A percentile compares a stretch with the other conserved stretches of the same genome.
Evolutionary conservation across 305 asterid species (phyloP).

Genomic region (Coffea humblotiana): DNA sequence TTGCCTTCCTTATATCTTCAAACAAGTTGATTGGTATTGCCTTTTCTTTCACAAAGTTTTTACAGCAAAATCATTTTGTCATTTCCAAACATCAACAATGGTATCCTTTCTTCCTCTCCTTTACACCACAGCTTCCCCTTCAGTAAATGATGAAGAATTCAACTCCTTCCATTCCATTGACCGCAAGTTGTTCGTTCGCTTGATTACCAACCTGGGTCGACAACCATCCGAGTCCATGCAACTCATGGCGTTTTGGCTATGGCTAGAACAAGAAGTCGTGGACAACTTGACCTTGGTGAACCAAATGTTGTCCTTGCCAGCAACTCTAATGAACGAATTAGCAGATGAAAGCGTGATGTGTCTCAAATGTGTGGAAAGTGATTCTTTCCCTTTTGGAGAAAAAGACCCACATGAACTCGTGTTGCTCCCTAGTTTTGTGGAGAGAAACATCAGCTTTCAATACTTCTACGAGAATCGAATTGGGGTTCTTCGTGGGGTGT

Average conservation of each 20-base stretch:
- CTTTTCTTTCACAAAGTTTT: not conserved
- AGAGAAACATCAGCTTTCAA: constrained; percentile 9
- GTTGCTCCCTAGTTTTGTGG: constrained; percentile 23
- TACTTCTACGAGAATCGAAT: constrained; percentile 43
- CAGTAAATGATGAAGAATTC: constrained; percentile 46
- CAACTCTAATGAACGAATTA: constrained; percentile 22
- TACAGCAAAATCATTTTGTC: not conserved
- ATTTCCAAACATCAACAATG: not conserved
- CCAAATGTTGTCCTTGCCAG: constrained; percentile 33
- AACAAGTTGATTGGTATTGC: too few relatives aligned
- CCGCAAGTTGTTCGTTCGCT: constrained; percentile 35
- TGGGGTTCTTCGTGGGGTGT: constrained; percentile 32
- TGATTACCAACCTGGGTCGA: constrained; percentile 39
- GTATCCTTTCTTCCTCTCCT: constrained; percentile 25
- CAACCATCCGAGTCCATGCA: constrained; percentile 49
- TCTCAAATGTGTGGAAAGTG: constrained; percentile 34
- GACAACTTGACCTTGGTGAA: constrained; percentile 23
- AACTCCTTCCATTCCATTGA: constrained; percentile 54
- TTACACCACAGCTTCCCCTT: constrained; percentile 3
- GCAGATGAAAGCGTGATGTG: constrained; percentile 47
- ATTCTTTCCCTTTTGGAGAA: constrained; percentile 6
- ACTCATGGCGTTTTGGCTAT: constrained; percentile 54
- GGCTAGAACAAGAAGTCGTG: constrained; percentile 46
- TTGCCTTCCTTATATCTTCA: not conserved
- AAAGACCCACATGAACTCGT: not conserved